Conservation (phyloP, 345 rosid genomes). For the Pistacia vera region DNA sequence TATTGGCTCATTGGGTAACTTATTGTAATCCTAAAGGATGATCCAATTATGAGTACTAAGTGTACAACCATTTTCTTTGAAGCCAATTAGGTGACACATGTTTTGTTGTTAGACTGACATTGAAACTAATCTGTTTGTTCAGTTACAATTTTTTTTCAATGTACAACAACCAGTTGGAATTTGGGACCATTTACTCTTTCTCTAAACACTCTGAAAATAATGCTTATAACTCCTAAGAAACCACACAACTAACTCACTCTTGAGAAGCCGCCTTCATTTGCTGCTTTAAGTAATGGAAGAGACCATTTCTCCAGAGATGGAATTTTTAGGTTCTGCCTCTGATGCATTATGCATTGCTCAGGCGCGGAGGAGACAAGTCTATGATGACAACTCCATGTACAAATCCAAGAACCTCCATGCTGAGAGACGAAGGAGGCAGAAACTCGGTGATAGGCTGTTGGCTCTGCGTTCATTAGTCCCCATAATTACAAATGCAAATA, state of each 20-base stretch:
- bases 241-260: background rate
- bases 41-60: background rate
- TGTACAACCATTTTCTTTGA: background rate
- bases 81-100: background rate
- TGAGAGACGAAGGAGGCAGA: slow-evolving; percentile 79
- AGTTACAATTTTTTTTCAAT: background rate
- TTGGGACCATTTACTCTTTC: background rate
- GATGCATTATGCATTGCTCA: slow-evolving; percentile 20
- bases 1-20: background rate
- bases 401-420: slow-evolving; percentile 80
- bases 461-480: slow-evolving; percentile 82
- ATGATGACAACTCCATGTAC: slow-evolving; percentile 34
- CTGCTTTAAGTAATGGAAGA: slow-evolving; percentile 15
- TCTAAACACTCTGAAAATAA: background rate
- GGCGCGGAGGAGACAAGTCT: slow-evolving; percentile 23
- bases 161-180: background rate
- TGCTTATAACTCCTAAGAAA: slow-evolving; percentile 17
- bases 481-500: slow-evolving; percentile 70
- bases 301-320: slow-evolving; percentile 30
- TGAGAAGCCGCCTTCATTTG: slow-evolving; percentile 33
- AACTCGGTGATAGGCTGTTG: slow-evolving; percentile 71
- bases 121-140: background rate
- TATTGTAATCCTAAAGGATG: background rate
- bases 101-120: background rate
- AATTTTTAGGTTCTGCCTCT: slow-evolving; percentile 29